Conservation (phyloP, 805 yeast species). For the Scheffersomyces coipomensis region DNA sequence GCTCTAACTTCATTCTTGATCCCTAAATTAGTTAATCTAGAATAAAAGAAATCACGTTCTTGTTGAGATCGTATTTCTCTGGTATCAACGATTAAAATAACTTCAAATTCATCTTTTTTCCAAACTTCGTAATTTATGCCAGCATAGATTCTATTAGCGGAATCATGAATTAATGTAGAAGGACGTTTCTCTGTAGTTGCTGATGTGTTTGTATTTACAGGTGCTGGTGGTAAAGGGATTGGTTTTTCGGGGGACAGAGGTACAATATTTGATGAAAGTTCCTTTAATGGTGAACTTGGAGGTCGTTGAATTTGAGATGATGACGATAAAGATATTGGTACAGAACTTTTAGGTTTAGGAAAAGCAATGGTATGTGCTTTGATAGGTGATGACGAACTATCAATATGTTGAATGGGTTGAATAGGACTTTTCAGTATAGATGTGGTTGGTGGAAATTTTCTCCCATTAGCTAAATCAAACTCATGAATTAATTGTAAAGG, state of each 20-base stretch:
- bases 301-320: background rate
- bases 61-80: constrained; percentile 71
- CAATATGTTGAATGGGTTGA: background rate
- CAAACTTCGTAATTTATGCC: constrained; percentile 50
- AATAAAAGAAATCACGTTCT: constrained; percentile 70
- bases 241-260: too few species aligned
- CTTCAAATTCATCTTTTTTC: constrained; percentile 57
- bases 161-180: constrained; percentile 21
- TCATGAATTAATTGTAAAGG: background rate
- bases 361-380: background rate
- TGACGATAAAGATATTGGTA: background rate
- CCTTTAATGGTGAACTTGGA: background rate
- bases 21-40: constrained; percentile 48
- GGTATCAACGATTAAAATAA: constrained; percentile 70
- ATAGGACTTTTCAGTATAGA: too few species aligned
- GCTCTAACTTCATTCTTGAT: constrained; percentile 53
- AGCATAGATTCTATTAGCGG: constrained; percentile 14
- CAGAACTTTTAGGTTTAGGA: background rate
- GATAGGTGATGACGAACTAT: background rate
- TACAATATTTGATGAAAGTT: background rate
- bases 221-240: background rate
- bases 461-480: too few species aligned
- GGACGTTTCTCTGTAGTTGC: too few species aligned
- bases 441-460: background rate
- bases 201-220: background rate